Conservation (phyloP, 2,329 filamentous ascomycete genomes). For the Lasiodiplodia hormozganensis region DNA sequence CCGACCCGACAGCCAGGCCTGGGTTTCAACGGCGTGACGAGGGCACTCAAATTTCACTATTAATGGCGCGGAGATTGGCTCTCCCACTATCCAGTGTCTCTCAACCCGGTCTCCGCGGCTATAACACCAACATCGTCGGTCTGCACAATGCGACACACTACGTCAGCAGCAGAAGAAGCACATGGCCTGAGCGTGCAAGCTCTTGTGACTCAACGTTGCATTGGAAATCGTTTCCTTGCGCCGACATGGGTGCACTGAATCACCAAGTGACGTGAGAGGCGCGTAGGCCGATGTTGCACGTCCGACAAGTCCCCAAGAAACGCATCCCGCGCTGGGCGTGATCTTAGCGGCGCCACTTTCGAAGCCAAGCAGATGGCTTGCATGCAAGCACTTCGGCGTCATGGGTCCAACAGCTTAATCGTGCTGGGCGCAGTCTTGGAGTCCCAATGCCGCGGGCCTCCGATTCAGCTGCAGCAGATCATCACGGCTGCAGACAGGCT, state of each 20-base stretch:
- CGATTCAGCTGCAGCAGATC: conserved; percentile 22
- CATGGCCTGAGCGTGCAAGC: background rate
- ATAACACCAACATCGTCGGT: background rate
- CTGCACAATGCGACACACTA: background rate
- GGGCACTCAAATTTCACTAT: background rate
- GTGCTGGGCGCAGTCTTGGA: conserved; percentile 21
- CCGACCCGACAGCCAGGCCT: background rate
- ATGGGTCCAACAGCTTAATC: background rate
- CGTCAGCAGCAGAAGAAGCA: background rate
- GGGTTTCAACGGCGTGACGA: background rate
- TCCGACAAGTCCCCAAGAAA: background rate
- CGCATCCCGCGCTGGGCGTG: conserved; percentile 6
- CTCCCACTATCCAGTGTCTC: background rate
- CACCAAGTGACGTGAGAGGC: background rate
- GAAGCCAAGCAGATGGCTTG: conserved; percentile 12
- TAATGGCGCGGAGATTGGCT: background rate
- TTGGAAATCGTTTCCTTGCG: background rate
- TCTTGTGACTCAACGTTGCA: background rate
- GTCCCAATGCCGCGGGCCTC: conserved; percentile 2
- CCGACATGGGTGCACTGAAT: background rate
- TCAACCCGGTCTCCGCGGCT: background rate
- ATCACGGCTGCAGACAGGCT: background rate
- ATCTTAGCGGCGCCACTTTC: conserved; percentile 8
- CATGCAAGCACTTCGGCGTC: conserved; percentile 18
- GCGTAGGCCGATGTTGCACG: too few species aligned